Percentiles rank a stretch among this genome's conserved stretches.
phyloP scores from a whole-genome alignment of 495 filamentous ascomycete genomes.

The Parathielavia appendiculata region DNA sequence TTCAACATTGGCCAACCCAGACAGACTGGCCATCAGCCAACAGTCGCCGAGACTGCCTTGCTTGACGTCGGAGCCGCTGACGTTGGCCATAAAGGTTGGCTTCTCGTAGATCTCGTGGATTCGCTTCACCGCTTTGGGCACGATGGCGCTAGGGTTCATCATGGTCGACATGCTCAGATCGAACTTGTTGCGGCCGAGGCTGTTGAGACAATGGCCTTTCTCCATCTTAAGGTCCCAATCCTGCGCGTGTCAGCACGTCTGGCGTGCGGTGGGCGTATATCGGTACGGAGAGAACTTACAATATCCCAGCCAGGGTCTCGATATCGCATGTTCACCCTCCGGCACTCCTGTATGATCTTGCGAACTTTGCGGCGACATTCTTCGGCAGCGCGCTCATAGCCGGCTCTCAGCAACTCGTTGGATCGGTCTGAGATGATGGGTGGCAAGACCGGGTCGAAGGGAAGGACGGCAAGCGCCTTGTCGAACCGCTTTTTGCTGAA shows the following conservation, averaged over 20 bases:
- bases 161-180: slow-evolving; percentile 36
- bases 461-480: slow-evolving; percentile 45
- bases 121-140: slow-evolving; percentile 63
- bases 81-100: slow-evolving; percentile 74
- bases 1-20: slow-evolving; percentile 72
- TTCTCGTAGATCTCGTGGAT: slow-evolving; percentile 84
- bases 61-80: slow-evolving; percentile 72
- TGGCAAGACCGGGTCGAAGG: slow-evolving; percentile 45
- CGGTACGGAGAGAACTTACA: slow-evolving; percentile 44
- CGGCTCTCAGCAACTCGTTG: slow-evolving; percentile 48
- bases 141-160: slow-evolving; percentile 37
- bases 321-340: slow-evolving; percentile 82
- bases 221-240: slow-evolving; percentile 50
- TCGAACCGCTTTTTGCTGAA: slow-evolving; percentile 60
- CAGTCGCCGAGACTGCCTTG: slow-evolving; percentile 83
- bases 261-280: background rate
- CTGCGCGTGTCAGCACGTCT: slow-evolving; percentile 23
- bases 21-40: slow-evolving; percentile 88
- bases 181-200: slow-evolving; percentile 41
- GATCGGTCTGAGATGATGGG: slow-evolving; percentile 42
- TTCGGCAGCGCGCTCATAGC: slow-evolving; percentile 68
- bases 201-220: slow-evolving; percentile 45
- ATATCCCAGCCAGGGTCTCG: slow-evolving; percentile 82
- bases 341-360: slow-evolving; percentile 81
- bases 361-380: slow-evolving; percentile 75